Percentiles rank a stretch among this genome's conserved stretches.
phyloP scores from a whole-genome alignment of 768 basidiomycete species.

The Tricholoma furcatifolium region DNA sequence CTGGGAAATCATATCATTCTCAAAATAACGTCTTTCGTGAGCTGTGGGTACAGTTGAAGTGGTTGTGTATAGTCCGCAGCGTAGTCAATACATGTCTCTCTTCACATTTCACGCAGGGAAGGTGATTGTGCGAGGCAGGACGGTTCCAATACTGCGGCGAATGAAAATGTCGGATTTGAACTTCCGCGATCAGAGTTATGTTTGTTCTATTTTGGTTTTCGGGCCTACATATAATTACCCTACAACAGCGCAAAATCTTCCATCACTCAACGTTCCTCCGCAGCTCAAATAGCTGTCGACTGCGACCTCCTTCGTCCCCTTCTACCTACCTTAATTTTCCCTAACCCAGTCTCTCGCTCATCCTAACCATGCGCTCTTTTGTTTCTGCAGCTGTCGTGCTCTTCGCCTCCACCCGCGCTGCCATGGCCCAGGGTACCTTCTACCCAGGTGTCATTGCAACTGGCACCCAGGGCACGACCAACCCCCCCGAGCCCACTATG shows the following conservation, averaged over 20 bases:
- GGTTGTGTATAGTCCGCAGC: no score
- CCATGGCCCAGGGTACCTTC: conserved; percentile 14
- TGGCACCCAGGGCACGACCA: conserved; percentile 39
- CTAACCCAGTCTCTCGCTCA: neutral
- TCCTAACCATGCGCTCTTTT: conserved; percentile 12
- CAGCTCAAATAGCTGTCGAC: neutral
- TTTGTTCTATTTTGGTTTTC: neutral
- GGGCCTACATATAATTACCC: conserved; percentile 1
- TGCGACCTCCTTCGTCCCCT: neutral
- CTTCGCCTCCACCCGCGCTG: conserved; percentile 6
- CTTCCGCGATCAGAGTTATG: neutral
- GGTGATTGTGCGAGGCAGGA: no score
- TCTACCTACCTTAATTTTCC: neutral
- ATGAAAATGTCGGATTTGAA: neutral
- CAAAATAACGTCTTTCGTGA: neutral
- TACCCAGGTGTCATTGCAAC: conserved; percentile 40
- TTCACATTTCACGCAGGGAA: no score
- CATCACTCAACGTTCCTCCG: conserved; percentile 4
- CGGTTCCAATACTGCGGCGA: neutral
- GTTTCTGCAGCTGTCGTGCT: conserved; percentile 6
- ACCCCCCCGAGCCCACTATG: conserved; percentile 38
- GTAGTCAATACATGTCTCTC: no score
- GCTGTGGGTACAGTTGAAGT: neutral
- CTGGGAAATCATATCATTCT: neutral
- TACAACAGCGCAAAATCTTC: neutral